phyloP scores from a whole-genome alignment of 495 filamentous ascomycete species.

The Lasiosphaeria ovina region DNA sequence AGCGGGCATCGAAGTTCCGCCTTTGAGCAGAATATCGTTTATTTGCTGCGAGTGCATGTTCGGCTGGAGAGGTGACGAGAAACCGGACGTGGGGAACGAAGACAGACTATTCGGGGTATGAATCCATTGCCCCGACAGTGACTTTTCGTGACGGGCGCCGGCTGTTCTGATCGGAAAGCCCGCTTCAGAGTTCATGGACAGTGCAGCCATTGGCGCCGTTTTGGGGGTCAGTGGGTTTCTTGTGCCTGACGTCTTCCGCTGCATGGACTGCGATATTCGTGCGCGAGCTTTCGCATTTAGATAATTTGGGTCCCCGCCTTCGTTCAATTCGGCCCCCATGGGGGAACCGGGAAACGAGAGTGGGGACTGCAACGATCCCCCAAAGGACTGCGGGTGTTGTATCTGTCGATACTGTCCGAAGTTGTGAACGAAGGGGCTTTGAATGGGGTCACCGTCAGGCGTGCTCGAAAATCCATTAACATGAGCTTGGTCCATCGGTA shows the following conservation, averaged over 20 bases:
- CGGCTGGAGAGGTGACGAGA: conserved; percentile 62
- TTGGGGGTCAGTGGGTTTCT: conserved; percentile 81
- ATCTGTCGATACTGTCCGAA: conserved; percentile 70
- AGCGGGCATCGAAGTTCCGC: conserved; percentile 54
- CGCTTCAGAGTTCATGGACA: conserved; percentile 38
- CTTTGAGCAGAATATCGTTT: conserved; percentile 52
- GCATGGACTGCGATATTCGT: conserved; percentile 58
- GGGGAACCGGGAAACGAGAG: conserved; percentile 51
- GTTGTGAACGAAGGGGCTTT: conserved; percentile 78
- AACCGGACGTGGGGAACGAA: conserved; percentile 78
- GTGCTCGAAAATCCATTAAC: conserved; percentile 81
- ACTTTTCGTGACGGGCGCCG: conserved; percentile 74
- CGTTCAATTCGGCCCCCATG: conserved; percentile 56
- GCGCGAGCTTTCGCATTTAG: conserved; percentile 56
- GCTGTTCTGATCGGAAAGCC: conserved; percentile 66
- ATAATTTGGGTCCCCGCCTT: conserved; percentile 46
- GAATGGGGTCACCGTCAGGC: conserved; percentile 81
- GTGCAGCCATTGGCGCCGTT: conserved; percentile 46
- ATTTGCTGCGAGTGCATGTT: conserved; percentile 46
- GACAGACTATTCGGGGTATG: conserved; percentile 72
- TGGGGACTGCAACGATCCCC: conserved; percentile 49
- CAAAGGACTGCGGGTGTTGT: conserved; percentile 55
- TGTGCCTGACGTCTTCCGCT: conserved; percentile 65
- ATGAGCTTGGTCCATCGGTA: conserved; percentile 51
- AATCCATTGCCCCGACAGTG: conserved; percentile 74